Percentiles rank a stretch among this genome's conserved stretches.
Evolutionary conservation across 106 monocot genomes (phyloP).

Genomic region (Dendrobium chrysotoxum): DNA sequence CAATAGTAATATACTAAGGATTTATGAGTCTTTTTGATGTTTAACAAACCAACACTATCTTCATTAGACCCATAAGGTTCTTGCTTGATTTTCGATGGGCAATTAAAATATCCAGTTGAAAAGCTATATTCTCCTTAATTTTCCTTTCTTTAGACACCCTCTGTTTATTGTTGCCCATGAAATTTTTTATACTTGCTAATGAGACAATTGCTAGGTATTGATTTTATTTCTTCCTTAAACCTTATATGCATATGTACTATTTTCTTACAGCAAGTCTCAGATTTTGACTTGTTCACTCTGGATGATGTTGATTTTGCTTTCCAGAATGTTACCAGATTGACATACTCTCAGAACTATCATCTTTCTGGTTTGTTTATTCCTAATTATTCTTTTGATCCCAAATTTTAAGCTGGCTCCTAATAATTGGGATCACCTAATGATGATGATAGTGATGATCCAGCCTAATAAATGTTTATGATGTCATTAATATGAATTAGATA

Average conservation of each 20-base stretch:
- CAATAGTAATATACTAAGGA: not conserved
- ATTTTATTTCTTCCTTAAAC: not conserved
- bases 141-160: not conserved
- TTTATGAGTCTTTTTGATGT: not conserved
- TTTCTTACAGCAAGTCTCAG: slow-evolving; percentile 82
- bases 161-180: not conserved
- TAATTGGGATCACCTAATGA: not conserved
- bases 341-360: slow-evolving; percentile 90
- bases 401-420: not conserved
- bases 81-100: not conserved
- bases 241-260: not conserved
- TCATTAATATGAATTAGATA: slow-evolving; percentile 42
- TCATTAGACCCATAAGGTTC: not conserved
- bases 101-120: not conserved
- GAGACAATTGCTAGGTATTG: not conserved
- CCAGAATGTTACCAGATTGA: slow-evolving; percentile 85
- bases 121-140: not conserved
- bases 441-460: not conserved
- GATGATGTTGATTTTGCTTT: slow-evolving; percentile 95
- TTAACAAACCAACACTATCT: not conserved
- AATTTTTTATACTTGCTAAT: not conserved
- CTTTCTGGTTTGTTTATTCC: slow-evolving; percentile 59
- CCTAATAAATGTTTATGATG: not conserved
- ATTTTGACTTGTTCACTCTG: slow-evolving; percentile 88
- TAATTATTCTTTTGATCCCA: not conserved